phyloP scores from a whole-genome alignment of 2,329 filamentous ascomycete genomes.

The Hypoxylon sp. region DNA sequence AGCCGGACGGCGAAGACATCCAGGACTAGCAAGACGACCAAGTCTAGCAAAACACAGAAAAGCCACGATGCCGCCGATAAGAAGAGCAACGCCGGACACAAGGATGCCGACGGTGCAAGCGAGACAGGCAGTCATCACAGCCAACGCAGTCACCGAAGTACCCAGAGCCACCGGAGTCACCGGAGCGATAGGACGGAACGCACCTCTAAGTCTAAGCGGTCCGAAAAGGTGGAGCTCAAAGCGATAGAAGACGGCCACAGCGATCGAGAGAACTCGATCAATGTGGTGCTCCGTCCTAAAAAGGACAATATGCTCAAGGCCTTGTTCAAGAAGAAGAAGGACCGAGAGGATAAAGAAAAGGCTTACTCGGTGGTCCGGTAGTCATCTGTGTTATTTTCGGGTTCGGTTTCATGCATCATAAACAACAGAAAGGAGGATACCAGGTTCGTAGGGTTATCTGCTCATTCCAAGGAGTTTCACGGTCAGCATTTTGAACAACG shows the following conservation, averaged over 20 bases:
- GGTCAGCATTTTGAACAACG: constrained; percentile 18
- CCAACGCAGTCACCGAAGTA: constrained; percentile 51
- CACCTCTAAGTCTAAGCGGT: constrained; percentile 53
- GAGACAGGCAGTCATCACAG: constrained; percentile 55
- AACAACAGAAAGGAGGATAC: constrained; percentile 29
- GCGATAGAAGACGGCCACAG: constrained; percentile 56
- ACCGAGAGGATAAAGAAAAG: constrained; percentile 49
- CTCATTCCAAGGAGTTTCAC: constrained; percentile 33
- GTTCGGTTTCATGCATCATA: constrained; percentile 20
- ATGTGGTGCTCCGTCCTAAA: constrained; percentile 61
- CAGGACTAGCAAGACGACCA: constrained; percentile 53
- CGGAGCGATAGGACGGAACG: constrained; percentile 56
- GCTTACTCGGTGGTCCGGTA: constrained; percentile 38
- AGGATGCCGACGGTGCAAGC: constrained; percentile 54
- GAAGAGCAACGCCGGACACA: constrained; percentile 52
- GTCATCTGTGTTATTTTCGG: background rate
- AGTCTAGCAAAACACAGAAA: constrained; percentile 49
- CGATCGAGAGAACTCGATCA: constrained; percentile 56
- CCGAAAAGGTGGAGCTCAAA: constrained; percentile 49
- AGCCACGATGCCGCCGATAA: constrained; percentile 43
- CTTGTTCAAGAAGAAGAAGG: constrained; percentile 71
- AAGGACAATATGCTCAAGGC: constrained; percentile 71
- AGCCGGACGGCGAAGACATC: constrained; percentile 48
- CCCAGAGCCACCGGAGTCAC: constrained; percentile 54
- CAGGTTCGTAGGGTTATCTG: constrained; percentile 25